Base-by-base conservation (phyloP, 257 asterid genomes). In the Vinca minor region DNA sequence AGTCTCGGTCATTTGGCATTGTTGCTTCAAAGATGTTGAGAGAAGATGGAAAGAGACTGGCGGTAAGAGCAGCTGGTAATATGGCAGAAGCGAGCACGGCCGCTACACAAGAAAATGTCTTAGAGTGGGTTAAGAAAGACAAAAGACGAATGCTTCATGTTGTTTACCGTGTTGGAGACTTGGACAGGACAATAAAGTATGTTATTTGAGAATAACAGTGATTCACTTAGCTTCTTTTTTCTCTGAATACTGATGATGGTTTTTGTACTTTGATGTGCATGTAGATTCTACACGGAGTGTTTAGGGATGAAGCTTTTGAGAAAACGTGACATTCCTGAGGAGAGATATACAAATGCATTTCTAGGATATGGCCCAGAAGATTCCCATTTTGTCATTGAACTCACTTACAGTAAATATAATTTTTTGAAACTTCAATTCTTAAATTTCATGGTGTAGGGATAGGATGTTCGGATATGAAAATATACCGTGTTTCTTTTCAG, bases 331-430 rank as follows among this genome's bases (percentile, higher is more conserved):
- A 76, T 87, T 62, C 91, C 95, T 1, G 99, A 89, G 73, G 99
- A 89, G 81, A 85, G 85, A 79, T 93, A 93, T 73, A 85, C 97
- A 54, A 93, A 93, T 69, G 99, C 96, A 41, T 93, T 93, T 76
- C 96, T 93, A 47, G 99, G 99, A 71, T 93, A 85, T 82, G 99
- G 99, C 46, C 94, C 97, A 4, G 99, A 93, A 78, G 96, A 93
- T 80, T 83, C 96, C 65, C 99, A 93, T 68, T 93, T 93, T 76
- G 99, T 93, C 62, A 83, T 89, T 70, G 99, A 93, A 73, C 94
- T 93, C 73, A 93, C 99, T 56, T 93, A 87, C 73, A 93, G 99
- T 93, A 84, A 84, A 92, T 21, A 29, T 32, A 14, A 25, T 63
- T 44, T 73, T 71, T 44, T 62, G 25, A 20, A 39, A 55, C 25